Evolutionary conservation across 192 early-diverging fungal species (phyloP).

Genomic region (Phlyctochytrium planicorne): DNA sequence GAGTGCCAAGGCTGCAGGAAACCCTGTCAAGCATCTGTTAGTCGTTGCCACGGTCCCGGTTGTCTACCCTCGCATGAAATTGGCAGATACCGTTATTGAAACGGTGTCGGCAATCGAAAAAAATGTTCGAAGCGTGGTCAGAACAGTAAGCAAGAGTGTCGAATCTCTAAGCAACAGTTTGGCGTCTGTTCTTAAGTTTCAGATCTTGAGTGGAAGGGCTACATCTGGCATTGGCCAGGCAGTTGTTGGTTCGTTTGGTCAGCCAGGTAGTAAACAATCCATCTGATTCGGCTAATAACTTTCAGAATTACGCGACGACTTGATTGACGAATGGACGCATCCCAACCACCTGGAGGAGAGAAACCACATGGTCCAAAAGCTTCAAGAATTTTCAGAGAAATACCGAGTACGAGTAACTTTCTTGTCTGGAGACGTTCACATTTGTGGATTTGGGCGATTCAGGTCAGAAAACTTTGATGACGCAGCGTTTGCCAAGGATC

Average conservation of each 20-base stretch:
- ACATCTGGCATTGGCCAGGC: not conserved
- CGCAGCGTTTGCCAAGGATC: constrained; percentile 49
- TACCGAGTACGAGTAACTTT: constrained; percentile 71
- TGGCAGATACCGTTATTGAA: constrained; percentile 13
- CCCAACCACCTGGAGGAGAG: constrained; percentile 63
- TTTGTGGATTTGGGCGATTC: constrained; percentile 45
- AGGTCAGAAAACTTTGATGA: constrained; percentile 66
- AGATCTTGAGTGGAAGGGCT: not conserved
- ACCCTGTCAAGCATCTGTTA: constrained; percentile 5
- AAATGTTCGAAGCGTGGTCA: not conserved
- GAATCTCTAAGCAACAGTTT: not conserved
- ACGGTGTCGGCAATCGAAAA: not conserved
- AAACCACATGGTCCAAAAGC: constrained; percentile 55
- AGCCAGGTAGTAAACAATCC: no score
- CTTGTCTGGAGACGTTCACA: constrained; percentile 78
- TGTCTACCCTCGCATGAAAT: constrained; percentile 11
- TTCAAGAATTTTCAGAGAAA: constrained; percentile 65
- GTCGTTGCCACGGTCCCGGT: constrained; percentile 21
- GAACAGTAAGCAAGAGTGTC: not conserved
- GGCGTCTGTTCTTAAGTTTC: not conserved
- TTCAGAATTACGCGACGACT: constrained; percentile 81
- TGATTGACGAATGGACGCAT: constrained; percentile 66
- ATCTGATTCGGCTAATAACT: no score
- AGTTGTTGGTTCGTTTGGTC: constrained; percentile 79
- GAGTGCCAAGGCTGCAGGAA: not conserved